Percentiles rank a stretch among this genome's conserved stretches.
Evolutionary conservation across 2,329 filamentous ascomycete genomes (phyloP).

Genomic region (Gnomoniopsis sp.): DNA sequence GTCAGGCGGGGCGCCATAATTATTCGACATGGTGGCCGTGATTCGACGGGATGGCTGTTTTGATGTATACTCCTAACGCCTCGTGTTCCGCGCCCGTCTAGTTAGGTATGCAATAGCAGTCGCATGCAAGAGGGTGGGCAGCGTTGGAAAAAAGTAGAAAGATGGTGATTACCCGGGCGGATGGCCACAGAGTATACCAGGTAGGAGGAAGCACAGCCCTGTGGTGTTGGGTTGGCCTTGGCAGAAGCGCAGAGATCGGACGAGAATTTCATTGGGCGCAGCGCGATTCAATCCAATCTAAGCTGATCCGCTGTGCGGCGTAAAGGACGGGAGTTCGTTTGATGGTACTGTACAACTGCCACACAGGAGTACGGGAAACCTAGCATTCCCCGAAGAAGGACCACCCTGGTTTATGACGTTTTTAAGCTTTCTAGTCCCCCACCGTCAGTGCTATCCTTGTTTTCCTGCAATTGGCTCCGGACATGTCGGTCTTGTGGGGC

Average conservation of each 20-base stretch:
- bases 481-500: background rate
- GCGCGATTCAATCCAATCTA: no score
- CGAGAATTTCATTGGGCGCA: no score
- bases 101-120: slow-evolving; percentile 1
- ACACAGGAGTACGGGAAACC: no score
- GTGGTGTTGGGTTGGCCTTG: no score
- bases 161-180: background rate
- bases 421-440: background rate
- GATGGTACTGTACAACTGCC: no score
- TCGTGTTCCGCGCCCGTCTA: background rate
- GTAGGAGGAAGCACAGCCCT: no score
- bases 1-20: slow-evolving; percentile 26
- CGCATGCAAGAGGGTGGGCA: background rate
- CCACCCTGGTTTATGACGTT: slow-evolving; percentile 1
- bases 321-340: no score
- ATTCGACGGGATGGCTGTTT: slow-evolving; percentile 20
- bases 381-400: no score
- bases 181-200: no score
- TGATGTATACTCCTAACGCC: background rate
- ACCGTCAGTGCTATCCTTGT: background rate
- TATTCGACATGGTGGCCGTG: slow-evolving; percentile 23
- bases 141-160: background rate
- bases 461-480: background rate
- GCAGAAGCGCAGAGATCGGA: no score
- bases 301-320: no score